Conservation (phyloP, 768 basidiomycete genomes). For the Trametes punicea region DNA sequence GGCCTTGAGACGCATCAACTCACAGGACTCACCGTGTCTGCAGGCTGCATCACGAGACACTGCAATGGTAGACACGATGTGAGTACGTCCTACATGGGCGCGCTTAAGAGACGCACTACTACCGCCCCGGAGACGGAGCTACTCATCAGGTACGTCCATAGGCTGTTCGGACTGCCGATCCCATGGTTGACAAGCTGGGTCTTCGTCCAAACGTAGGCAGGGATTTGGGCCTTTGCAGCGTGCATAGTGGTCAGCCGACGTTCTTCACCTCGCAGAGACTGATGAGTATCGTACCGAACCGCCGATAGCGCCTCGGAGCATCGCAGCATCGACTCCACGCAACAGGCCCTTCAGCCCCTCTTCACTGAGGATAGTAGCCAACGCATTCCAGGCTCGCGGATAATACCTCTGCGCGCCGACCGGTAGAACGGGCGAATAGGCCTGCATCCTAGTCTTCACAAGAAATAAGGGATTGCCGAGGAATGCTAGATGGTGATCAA, state of each 20-base stretch:
- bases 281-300: constrained; percentile 65
- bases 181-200: constrained; percentile 63
- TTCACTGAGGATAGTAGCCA: constrained; percentile 72
- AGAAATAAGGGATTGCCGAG: constrained; percentile 89
- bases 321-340: constrained; percentile 89
- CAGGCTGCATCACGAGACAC: constrained; percentile 92
- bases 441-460: constrained; percentile 95
- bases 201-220: constrained; percentile 92
- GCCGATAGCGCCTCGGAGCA: constrained; percentile 90
- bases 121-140: constrained; percentile 86
- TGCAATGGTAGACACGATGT: constrained; percentile 31
- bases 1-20: neutral
- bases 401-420: constrained; percentile 93
- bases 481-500: constrained; percentile 40
- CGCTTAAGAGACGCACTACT: constrained; percentile 57
- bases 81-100: neutral
- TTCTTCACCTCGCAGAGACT: neutral
- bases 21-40: constrained; percentile 61
- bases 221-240: constrained; percentile 71
- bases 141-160: constrained; percentile 82
- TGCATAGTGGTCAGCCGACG: neutral
- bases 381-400: constrained; percentile 53
- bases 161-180: constrained; percentile 67
- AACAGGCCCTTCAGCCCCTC: constrained; percentile 78
- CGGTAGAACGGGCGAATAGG: constrained; percentile 89